Conservation (phyloP, 2,329 filamentous ascomycete genomes). For the Pseudopithomyces chartarum region DNA sequence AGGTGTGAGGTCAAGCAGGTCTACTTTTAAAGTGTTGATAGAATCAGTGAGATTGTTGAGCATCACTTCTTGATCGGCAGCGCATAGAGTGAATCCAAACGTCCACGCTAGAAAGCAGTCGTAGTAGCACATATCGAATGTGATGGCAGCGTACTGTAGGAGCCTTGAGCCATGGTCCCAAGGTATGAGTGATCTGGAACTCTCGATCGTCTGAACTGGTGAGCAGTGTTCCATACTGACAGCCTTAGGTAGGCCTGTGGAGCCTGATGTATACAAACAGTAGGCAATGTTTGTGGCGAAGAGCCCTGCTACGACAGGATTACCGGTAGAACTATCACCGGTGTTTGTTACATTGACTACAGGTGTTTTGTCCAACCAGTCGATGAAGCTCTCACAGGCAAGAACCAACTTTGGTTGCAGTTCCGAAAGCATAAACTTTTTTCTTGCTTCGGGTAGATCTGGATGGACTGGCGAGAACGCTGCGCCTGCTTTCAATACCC, state of each 20-base stretch:
- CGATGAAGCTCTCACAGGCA: slow-evolving; percentile 11
- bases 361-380: slow-evolving; percentile 13
- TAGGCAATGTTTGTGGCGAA: slow-evolving; percentile 43
- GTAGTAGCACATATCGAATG: slow-evolving; percentile 55
- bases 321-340: slow-evolving; percentile 15
- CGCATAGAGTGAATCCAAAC: slow-evolving; percentile 50
- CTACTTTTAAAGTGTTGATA: slow-evolving; percentile 42
- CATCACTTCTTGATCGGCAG: slow-evolving; percentile 44
- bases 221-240: slow-evolving; percentile 49
- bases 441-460: slow-evolving; percentile 40
- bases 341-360: slow-evolving; percentile 25
- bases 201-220: slow-evolving; percentile 49
- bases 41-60: slow-evolving; percentile 44
- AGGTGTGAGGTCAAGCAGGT: slow-evolving; percentile 50
- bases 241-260: slow-evolving; percentile 51
- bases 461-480: slow-evolving; percentile 46
- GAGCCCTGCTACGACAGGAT: slow-evolving; percentile 33
- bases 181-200: slow-evolving; percentile 45
- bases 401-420: slow-evolving; percentile 38
- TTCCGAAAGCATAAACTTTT: slow-evolving; percentile 41
- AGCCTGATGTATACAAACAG: slow-evolving; percentile 51
- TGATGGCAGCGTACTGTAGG: slow-evolving; percentile 50
- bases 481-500: slow-evolving; percentile 47
- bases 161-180: slow-evolving; percentile 46
- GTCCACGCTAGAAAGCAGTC: slow-evolving; percentile 54